Evolutionary conservation across 1,284 basidiomycete species (phyloP), one percentile per base, ranked within the genome.

Genomic region (Spongiforma sp.): DNA sequence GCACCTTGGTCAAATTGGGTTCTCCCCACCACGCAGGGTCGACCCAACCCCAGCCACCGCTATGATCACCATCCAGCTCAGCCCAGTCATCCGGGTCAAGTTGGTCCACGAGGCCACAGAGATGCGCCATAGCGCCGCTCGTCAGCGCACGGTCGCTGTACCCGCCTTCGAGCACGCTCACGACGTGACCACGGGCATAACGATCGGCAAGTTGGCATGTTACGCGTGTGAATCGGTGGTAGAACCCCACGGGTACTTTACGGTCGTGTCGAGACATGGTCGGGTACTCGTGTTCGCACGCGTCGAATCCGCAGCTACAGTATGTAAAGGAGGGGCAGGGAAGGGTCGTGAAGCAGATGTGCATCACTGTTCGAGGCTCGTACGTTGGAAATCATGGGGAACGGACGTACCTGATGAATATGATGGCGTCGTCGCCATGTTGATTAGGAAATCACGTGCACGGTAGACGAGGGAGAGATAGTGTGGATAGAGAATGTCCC

Each of bases 281-380:
- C 6, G 88, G 81, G 68, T 93, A 91, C 74, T 99, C 96, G 76
- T 98, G 94, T 72, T 96, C 91, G 65, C 91, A 94, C 0, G 96
- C 96, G 70, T 99, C 97, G 78, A 99, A 96, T 3, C 97, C 97
- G 66, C 89, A 92, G 67, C 90, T 91, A n/a, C n/a, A n/a, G n/a
- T n/a, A n/a, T n/a, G n/a, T n/a, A n/a, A n/a, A n/a, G n/a, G n/a
- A n/a, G n/a, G n/a, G n/a, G n/a, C n/a, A n/a, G n/a, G n/a, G n/a
- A n/a, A n/a, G n/a, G n/a, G n/a, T n/a, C n/a, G n/a, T n/a, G n/a
- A n/a, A n/a, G n/a, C n/a, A n/a, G n/a, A n/a, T n/a, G n/a, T n/a
- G n/a, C n/a, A n/a, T n/a, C n/a, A n/a, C n/a, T n/a, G n/a, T n/a
- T n/a, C n/a, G n/a, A n/a, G n/a, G n/a, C 36, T 37, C 36, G 10